These are phyloP conservation scores for Tribonema minus DNA, from an alignment of 108 stramenopile genomes.

Conservation along the genomic window DNA sequence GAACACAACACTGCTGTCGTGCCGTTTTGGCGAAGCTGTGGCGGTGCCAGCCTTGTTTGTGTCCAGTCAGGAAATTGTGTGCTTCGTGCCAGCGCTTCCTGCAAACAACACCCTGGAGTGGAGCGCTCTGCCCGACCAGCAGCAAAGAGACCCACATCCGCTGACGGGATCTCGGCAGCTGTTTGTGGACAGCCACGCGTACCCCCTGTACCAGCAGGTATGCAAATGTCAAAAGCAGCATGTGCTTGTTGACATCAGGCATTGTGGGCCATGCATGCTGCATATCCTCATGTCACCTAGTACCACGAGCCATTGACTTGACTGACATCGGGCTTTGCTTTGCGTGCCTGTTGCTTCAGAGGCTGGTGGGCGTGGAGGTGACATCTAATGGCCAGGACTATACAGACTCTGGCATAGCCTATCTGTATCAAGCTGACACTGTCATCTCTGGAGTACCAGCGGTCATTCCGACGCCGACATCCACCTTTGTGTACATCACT, in stretches of 20 bases:
- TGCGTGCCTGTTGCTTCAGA: too few relatives aligned
- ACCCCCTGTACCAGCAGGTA: constrained; percentile 59
- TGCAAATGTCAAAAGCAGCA: background rate
- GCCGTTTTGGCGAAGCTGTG: constrained; percentile 58
- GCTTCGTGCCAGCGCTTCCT: constrained; percentile 60
- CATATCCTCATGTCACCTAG: background rate
- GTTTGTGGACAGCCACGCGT: constrained; percentile 63
- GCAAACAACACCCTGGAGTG: constrained; percentile 20
- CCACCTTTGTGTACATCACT: constrained; percentile 33
- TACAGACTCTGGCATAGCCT: constrained; percentile 47
- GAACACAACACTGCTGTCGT: constrained; percentile 58
- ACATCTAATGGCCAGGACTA: constrained; percentile 62
- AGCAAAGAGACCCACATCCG: constrained; percentile 43
- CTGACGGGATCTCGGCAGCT: constrained; percentile 37
- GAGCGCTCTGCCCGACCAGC: constrained; percentile 39
- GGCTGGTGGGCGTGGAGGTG: constrained; percentile 60
- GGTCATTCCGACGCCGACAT: constrained; percentile 15
- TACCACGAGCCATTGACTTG: too few relatives aligned
- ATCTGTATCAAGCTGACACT: constrained; percentile 56
- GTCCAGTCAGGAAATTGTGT: constrained; percentile 51
- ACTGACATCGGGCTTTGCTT: too few relatives aligned
- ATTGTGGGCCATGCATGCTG: background rate
- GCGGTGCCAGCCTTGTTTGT: constrained; percentile 59
- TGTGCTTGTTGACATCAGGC: background rate
- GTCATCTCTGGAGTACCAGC: background rate